Evolutionary conservation across 2,329 filamentous ascomycete genomes (phyloP).

Genomic region (Thielaviopsis populi): DNA sequence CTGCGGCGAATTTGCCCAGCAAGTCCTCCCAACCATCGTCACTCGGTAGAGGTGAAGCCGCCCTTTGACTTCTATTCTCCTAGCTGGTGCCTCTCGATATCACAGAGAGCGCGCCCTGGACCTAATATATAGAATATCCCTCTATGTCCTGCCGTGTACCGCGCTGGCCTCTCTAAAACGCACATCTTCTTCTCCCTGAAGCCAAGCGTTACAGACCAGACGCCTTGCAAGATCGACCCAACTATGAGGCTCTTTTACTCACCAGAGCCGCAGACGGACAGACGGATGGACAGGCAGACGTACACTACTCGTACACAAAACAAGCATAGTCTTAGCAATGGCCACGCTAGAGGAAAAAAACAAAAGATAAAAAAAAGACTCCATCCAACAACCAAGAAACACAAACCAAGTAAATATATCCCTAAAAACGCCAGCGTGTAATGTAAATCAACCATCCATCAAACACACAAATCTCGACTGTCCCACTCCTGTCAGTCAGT

Average conservation of each 20-base stretch:
- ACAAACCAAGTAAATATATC: neutral
- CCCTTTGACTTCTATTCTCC: too few species aligned
- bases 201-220: neutral
- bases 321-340: too few species aligned
- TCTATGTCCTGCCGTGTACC: too few species aligned
- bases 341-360: neutral
- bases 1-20: too few species aligned
- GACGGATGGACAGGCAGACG: too few species aligned
- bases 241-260: neutral
- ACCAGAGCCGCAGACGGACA: neutral
- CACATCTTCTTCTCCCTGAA: neutral
- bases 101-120: neutral
- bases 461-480: neutral
- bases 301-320: neutral
- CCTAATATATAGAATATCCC: too few species aligned
- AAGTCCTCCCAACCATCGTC: too few species aligned
- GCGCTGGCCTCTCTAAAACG: neutral
- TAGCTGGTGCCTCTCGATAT: too few species aligned
- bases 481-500: neutral
- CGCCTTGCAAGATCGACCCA: neutral
- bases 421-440: constrained; percentile 1
- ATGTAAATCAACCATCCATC: neutral
- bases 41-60: too few species aligned
- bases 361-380: neutral
- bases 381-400: neutral